Conservation (phyloP, 495 filamentous ascomycete species). For the Podospora pseudocomata region DNA sequence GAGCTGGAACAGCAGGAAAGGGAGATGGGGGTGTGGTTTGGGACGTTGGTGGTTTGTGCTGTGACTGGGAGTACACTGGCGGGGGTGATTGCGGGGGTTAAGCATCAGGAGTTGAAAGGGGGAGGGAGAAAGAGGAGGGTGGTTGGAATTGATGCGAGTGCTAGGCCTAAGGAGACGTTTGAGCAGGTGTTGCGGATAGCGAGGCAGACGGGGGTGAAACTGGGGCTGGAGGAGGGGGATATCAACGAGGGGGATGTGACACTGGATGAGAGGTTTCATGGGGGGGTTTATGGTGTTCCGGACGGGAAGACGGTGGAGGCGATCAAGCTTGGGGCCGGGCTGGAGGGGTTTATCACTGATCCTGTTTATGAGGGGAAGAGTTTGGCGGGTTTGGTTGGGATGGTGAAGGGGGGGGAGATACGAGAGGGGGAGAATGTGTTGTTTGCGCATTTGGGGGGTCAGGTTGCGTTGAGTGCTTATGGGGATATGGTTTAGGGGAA, state of each 20-base stretch:
- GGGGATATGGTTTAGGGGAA: constrained; percentile 17
- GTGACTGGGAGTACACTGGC: constrained; percentile 62
- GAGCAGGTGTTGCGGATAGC: constrained; percentile 60
- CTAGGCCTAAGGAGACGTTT: constrained; percentile 52
- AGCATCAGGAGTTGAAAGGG: constrained; percentile 46
- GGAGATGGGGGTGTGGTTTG: constrained; percentile 55
- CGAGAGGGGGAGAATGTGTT: constrained; percentile 51
- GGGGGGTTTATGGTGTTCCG: constrained; percentile 57
- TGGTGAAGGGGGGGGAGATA: constrained; percentile 57
- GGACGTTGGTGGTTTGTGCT: constrained; percentile 58
- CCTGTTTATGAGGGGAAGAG: constrained; percentile 68
- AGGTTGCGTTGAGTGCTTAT: constrained; percentile 61
- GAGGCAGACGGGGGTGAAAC: constrained; percentile 52
- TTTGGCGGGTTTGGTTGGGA: constrained; percentile 60
- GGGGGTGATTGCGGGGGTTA: constrained; percentile 63
- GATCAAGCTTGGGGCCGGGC: constrained; percentile 57
- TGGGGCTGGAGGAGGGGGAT: constrained; percentile 52
- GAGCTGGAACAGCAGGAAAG: constrained; percentile 58
- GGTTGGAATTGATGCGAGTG: constrained; percentile 61
- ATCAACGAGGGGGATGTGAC: constrained; percentile 54
- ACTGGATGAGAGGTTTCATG: constrained; percentile 61
- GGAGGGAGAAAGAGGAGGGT: constrained; percentile 35
- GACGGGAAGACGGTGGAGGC: constrained; percentile 56
- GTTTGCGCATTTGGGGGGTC: constrained; percentile 63
- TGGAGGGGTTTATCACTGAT: constrained; percentile 64